Conservation (phyloP, 23 red algal genomes). For the Gracilaria domingensis region DNA sequence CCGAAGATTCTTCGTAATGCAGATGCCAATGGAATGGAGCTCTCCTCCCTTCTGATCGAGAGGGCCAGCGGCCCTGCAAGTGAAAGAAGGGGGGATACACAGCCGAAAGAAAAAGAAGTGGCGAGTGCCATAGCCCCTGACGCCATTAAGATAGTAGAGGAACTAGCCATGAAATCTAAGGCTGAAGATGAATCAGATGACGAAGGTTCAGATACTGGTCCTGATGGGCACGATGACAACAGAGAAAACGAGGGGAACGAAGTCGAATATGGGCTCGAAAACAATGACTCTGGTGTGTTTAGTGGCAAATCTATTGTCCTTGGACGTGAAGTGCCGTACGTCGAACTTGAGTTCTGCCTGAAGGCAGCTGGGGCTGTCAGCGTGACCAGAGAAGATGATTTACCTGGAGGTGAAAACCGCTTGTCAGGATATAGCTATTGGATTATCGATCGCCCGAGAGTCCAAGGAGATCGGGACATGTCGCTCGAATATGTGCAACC, state of each 20-base stretch:
- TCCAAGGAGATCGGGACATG: constrained; percentile 65
- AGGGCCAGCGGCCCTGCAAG: not conserved
- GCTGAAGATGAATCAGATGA: constrained; percentile 47
- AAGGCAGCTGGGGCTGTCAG: constrained; percentile 70
- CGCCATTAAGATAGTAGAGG: constrained; percentile 42
- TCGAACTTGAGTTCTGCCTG: constrained; percentile 87
- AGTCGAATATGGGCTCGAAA: not conserved
- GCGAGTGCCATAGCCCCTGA: constrained; percentile 24
- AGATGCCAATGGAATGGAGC: constrained; percentile 61
- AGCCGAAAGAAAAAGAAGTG: not conserved
- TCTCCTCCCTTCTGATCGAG: constrained; percentile 48
- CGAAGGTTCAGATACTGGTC: constrained; percentile 41
- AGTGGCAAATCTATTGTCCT: constrained; percentile 74
- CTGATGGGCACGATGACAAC: not conserved
- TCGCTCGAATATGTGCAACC: constrained; percentile 97
- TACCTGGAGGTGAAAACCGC: constrained; percentile 33
- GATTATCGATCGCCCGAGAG: constrained; percentile 84
- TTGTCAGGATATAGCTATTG: constrained; percentile 75
- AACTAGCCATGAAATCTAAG: constrained; percentile 45
- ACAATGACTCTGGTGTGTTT: constrained; percentile 58
- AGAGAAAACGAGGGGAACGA: not conserved
- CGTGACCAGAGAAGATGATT: constrained; percentile 73
- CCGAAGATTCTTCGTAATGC: constrained; percentile 54
- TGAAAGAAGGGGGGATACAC: not conserved
- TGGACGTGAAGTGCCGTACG: constrained; percentile 86